Conservation (phyloP, 192 early-diverging fungal genomes). For the Cladochytrium replicatum region DNA sequence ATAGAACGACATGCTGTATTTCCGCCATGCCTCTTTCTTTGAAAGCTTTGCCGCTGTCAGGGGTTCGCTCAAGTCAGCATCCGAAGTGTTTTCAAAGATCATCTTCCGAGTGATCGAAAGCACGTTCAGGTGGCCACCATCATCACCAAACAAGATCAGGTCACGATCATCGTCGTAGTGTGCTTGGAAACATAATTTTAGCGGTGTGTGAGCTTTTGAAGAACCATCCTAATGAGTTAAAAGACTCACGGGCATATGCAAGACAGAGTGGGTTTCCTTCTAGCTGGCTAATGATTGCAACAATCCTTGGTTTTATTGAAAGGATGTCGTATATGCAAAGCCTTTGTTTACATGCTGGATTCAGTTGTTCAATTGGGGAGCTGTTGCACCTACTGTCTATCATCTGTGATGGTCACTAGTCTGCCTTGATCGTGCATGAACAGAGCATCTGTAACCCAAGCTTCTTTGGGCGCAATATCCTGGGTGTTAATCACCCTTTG, state of each 20-base stretch:
- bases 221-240: not conserved
- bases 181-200: conserved; percentile 11
- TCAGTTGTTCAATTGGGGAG: conserved; percentile 2
- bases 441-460: conserved; percentile 44
- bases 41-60: conserved; percentile 35
- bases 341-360: conserved; percentile 7
- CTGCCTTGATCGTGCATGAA: conserved; percentile 46
- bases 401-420: conserved; percentile 45
- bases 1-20: conserved; percentile 37
- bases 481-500: conserved; percentile 36
- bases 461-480: conserved; percentile 30
- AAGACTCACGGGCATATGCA: conserved; percentile 32
- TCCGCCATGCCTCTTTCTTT: conserved; percentile 29
- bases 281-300: conserved; percentile 39
- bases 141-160: conserved; percentile 49
- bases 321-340: conserved; percentile 51
- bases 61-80: conserved; percentile 28
- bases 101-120: conserved; percentile 38
- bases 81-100: conserved; percentile 30
- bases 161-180: conserved; percentile 45
- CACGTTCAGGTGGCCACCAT: conserved; percentile 51
- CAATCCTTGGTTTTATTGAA: conserved; percentile 46
- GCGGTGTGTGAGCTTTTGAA: too few relatives aligned
- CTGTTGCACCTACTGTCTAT: conserved; percentile 33
- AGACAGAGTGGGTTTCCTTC: conserved; percentile 52